Evolutionary conservation across 2,329 filamentous ascomycete genomes (phyloP), one percentile per base, ranked within the genome.

Genomic region (Pseudocercospora musae): DNA sequence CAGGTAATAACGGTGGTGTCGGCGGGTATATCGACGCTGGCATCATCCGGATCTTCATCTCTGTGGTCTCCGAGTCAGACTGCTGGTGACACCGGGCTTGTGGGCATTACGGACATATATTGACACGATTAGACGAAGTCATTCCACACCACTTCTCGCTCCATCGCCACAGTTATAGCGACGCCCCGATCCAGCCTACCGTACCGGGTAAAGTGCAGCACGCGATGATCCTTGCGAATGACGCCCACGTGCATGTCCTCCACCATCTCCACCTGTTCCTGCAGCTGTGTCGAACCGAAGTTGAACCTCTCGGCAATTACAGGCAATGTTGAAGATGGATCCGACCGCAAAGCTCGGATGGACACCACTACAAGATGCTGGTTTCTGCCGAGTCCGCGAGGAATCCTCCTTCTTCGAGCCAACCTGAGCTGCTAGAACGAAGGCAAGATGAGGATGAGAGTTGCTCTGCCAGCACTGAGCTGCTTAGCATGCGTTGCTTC

Each of bases 401-500:
- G 13, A 31, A 18, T 55, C 13, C 11, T 37, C 9, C 15, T 2
- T 21, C 53, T 33, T 56, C 37, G 0, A 3, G 29, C 1, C 53
- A 42, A n/a, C 29, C 27, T 31, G 10, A 55, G n/a, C n/a, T 25
- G 20, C n/a, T 21, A 37, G 29, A 8, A 10, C 10, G 1, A 10
- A 33, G 15, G 18, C 49, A 56, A 44, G 40, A 62, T 62, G 60
- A 55, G 50, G 56, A 31, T 25, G 18, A 27, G 55, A 11, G 9
- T 48, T 11, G 42, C 52, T 6, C 55, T 59, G 18, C 52, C 59
- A 42, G 62, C 56, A 2, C 48, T 60, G 15, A 63, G 63, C 62
- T 56, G 59, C n/a, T 50, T 62, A 27, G 52, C 59, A 33, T 64
- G 58, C 31, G 63, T 62, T 52, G 59, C 57, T 2, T 68, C 61